Conservation (phyloP, 2,329 filamentous ascomycete genomes). For the Apiospora pterosperma region DNA sequence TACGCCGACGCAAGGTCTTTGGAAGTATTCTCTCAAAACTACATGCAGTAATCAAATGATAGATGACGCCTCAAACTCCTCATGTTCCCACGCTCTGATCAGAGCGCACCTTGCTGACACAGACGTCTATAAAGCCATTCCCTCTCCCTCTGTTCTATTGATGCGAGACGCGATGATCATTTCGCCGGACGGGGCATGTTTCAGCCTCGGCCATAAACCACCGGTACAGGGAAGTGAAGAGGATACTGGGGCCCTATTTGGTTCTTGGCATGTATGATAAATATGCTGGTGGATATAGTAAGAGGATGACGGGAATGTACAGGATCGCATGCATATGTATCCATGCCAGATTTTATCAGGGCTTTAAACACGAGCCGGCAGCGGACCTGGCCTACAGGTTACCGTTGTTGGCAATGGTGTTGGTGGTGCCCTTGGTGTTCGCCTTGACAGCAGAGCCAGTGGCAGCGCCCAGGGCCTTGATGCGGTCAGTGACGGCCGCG, state of each 20-base stretch:
- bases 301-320: background rate
- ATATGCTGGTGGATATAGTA: background rate
- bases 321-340: background rate
- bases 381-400: constrained; percentile 8
- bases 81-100: background rate
- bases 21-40: too few relatives aligned
- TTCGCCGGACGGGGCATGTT: background rate
- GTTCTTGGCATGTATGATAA: background rate
- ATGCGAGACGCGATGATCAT: background rate
- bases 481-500: constrained; percentile 40
- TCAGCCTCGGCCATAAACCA: background rate
- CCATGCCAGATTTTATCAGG: background rate
- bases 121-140: background rate
- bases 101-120: background rate
- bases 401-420: constrained; percentile 56
- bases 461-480: constrained; percentile 49
- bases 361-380: background rate
- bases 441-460: constrained; percentile 41
- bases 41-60: too few relatives aligned
- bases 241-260: background rate
- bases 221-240: background rate
- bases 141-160: background rate
- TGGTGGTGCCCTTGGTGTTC: constrained; percentile 44
- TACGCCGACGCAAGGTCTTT: too few relatives aligned
- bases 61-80: background rate